Percentiles rank a stretch among this genome's conserved stretches.
These are phyloP conservation scores for Aureobasidium mangrovei DNA, from an alignment of 2,329 filamentous ascomycete species.

Conservation along the genomic window DNA sequence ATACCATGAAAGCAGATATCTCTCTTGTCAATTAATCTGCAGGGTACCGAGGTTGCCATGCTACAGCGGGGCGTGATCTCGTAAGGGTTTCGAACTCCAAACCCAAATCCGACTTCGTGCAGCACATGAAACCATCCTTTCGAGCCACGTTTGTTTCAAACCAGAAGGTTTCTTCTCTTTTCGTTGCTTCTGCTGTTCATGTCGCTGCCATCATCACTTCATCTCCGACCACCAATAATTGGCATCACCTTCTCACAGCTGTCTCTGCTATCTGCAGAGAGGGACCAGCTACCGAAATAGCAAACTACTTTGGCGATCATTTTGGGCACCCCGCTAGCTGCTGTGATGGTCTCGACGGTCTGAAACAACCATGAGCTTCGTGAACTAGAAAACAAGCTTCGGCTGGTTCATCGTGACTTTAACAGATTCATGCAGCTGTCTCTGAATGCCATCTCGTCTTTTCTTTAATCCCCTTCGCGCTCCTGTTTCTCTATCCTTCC, in stretches of 20 bases:
- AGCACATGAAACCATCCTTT: constrained; percentile 1
- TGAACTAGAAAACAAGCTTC: background rate
- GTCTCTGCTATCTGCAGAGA: too few relatives aligned
- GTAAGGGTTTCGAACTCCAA: background rate
- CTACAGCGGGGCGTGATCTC: background rate
- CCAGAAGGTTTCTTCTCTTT: background rate
- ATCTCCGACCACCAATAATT: too few relatives aligned
- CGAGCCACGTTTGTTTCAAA: background rate
- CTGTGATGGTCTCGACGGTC: background rate
- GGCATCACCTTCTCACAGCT: too few relatives aligned
- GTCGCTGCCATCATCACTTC: too few relatives aligned
- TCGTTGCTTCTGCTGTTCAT: too few relatives aligned
- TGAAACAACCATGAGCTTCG: constrained; percentile 10
- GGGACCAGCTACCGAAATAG: background rate
- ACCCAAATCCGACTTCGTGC: background rate
- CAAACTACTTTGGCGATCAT: constrained; percentile 6
- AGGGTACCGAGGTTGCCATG: background rate
- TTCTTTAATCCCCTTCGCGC: too few relatives aligned
- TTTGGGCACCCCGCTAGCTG: background rate
- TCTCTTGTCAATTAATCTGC: background rate
- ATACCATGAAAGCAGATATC: too few relatives aligned
- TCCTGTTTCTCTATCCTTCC: background rate
- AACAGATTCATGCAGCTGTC: background rate
- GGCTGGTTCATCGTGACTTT: background rate
- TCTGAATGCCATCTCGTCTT: background rate